These are phyloP conservation scores for Albophoma yamanashiensis DNA, from an alignment of 2,329 filamentous ascomycete species.

Conservation along the genomic window DNA sequence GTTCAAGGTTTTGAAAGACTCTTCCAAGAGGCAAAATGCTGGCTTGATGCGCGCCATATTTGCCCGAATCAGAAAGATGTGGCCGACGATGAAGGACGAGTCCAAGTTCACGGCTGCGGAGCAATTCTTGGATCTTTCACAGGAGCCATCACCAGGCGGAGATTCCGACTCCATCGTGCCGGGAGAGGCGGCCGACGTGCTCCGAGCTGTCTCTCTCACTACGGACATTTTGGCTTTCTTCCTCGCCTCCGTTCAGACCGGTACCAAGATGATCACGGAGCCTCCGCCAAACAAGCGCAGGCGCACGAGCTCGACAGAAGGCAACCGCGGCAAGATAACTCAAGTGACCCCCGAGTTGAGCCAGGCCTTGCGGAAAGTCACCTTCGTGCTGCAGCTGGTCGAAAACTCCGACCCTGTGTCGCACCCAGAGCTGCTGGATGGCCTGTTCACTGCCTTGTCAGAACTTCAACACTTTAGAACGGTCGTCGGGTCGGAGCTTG, in stretches of 20 bases:
- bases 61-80: slow-evolving; percentile 57
- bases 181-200: slow-evolving; percentile 57
- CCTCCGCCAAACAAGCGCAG: slow-evolving; percentile 69
- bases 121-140: slow-evolving; percentile 51
- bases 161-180: slow-evolving; percentile 28
- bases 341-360: slow-evolving; percentile 56
- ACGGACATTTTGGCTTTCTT: slow-evolving; percentile 63
- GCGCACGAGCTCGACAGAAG: slow-evolving; percentile 64
- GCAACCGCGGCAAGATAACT: slow-evolving; percentile 45
- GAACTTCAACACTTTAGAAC: slow-evolving; percentile 78
- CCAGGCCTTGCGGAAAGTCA: slow-evolving; percentile 62
- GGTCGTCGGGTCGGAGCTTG: slow-evolving; percentile 74
- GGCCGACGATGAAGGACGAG: slow-evolving; percentile 59
- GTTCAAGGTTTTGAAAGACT: slow-evolving; percentile 34
- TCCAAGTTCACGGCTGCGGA: slow-evolving; percentile 48
- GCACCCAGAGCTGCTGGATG: slow-evolving; percentile 66
- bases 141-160: slow-evolving; percentile 25
- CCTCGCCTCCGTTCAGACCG: slow-evolving; percentile 61
- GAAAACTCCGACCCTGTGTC: slow-evolving; percentile 67
- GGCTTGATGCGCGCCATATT: slow-evolving; percentile 58
- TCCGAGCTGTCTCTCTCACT: slow-evolving; percentile 63
- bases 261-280: slow-evolving; percentile 61
- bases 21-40: slow-evolving; percentile 24
- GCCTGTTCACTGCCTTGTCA: slow-evolving; percentile 74
- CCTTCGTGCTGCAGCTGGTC: slow-evolving; percentile 79